Percentiles rank a stretch among this genome's conserved stretches.
These are phyloP conservation scores for Puccinia novopanici DNA, from an alignment of 1,284 basidiomycete genomes.

Conservation along the genomic window DNA sequence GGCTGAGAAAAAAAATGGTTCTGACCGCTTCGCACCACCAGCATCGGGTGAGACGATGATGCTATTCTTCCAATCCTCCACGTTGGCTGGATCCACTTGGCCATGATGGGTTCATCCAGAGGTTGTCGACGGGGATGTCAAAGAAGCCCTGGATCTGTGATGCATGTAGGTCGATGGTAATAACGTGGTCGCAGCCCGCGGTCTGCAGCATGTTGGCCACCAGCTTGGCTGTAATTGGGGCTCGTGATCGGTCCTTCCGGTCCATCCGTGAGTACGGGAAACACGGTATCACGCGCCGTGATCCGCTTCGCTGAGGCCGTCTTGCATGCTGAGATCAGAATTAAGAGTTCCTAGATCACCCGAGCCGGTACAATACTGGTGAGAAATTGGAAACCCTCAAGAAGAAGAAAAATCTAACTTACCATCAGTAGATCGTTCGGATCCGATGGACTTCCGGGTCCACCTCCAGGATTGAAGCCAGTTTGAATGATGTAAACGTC, in stretches of 20 bases:
- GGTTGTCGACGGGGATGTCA: slow-evolving; percentile 96
- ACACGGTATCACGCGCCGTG: slow-evolving; percentile 96
- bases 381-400: background rate
- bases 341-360: slow-evolving; percentile 61
- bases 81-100: slow-evolving; percentile 74
- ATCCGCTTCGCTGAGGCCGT: slow-evolving; percentile 93
- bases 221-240: slow-evolving; percentile 96
- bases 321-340: slow-evolving; percentile 80
- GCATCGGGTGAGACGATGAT: slow-evolving; percentile 97
- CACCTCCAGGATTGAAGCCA: slow-evolving; percentile 58
- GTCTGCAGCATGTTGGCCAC: slow-evolving; percentile 96
- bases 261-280: slow-evolving; percentile 90
- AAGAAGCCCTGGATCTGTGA: slow-evolving; percentile 99
- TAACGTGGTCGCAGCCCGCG: slow-evolving; percentile 96
- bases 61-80: slow-evolving; percentile 80
- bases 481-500: slow-evolving; percentile 92
- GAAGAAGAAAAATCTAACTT: background rate
- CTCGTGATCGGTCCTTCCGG: slow-evolving; percentile 95
- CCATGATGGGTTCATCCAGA: slow-evolving; percentile 65
- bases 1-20: background rate
- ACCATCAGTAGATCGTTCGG: slow-evolving; percentile 67
- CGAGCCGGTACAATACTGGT: background rate
- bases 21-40: slow-evolving; percentile 90
- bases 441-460: slow-evolving; percentile 55
- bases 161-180: slow-evolving; percentile 97